Base-by-base conservation (phyloP, 495 filamentous ascomycete genomes). In the Rhypophila decipiens region DNA sequence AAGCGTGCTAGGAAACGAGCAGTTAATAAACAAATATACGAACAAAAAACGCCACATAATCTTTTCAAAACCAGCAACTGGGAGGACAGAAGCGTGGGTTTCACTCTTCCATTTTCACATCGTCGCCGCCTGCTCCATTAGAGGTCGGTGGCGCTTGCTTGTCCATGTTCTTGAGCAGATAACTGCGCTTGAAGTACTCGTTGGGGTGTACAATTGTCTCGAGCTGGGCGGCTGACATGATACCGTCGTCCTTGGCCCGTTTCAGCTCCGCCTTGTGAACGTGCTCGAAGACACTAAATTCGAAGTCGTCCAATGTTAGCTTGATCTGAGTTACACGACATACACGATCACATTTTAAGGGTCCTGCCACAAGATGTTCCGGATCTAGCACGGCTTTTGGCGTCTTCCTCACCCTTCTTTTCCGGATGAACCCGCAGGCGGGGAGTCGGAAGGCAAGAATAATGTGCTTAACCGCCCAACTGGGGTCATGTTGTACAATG, bases 131-230 rank as follows among this genome's bases (percentile, higher is more conserved):
- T 11, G n/a, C 48, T 20, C 13, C 13, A 31, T 46, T 23, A 21
- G 44, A 10, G 27, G 44, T 13, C 37, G 40, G 5, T 34, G 23
- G 39, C 18, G 29, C 37, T 38, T 31, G 11, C 39, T 71, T 77
- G 15, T 71, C 77, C 23, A 85, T 60, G 57, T 89, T 83, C 76
- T 87, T 95, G 39, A 97, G 66, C 55, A 94, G 55, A 65, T 87
- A 97, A 59, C 88, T 91, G 51, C 90, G 77, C 74, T 93, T 91
- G 67, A 97, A 97, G 66, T 96, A 99, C 46, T 89, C 88, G 65
- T 99, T 99, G 9, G 94, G 94, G 64, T 99, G 94, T 17, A 95
- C 84, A 55, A 99, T 96, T 2, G 90, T 97, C 68, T 96, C 93
- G 27, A 94, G 73, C 59, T 94, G 85, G 4, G 78, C 74, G n/a